These are phyloP conservation scores for Potentilla sterilis DNA, from an alignment of 306 rosid species.

Conservation along the genomic window DNA sequence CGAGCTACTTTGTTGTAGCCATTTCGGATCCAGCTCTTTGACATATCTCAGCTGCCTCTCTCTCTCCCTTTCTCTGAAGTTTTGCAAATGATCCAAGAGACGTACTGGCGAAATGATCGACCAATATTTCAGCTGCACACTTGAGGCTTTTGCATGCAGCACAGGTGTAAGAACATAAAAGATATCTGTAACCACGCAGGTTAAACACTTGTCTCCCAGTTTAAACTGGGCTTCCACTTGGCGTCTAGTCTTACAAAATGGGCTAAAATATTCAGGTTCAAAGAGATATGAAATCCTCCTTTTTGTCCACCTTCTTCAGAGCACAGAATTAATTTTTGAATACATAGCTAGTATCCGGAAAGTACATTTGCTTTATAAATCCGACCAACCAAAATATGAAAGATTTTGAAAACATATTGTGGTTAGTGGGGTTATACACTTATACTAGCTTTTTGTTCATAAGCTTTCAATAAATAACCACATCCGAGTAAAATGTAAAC, in stretches of 20 bases:
- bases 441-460: no score
- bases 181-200: not conserved
- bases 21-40: conserved; percentile 27
- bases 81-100: not conserved
- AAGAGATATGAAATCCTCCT: not conserved
- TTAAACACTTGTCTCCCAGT: not conserved
- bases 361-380: no score
- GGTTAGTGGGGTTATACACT: no score
- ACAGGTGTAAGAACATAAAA: not conserved
- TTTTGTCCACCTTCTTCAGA: no score
- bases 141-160: not conserved
- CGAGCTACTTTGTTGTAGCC: conserved; percentile 29
- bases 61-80: not conserved
- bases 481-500: no score
- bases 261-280: not conserved
- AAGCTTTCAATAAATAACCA: no score
- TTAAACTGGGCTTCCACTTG: not conserved
- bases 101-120: not conserved
- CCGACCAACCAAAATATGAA: no score
- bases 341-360: no score
- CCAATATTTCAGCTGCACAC: not conserved
- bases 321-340: no score
- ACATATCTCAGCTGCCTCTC: conserved; percentile 18
- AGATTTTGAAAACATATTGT: no score
- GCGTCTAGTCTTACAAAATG: not conserved